Percentiles rank a stretch among this genome's conserved stretches.
Evolutionary conservation across 495 filamentous ascomycete species (phyloP).

Genomic region (Hyaloscypha finlandica): DNA sequence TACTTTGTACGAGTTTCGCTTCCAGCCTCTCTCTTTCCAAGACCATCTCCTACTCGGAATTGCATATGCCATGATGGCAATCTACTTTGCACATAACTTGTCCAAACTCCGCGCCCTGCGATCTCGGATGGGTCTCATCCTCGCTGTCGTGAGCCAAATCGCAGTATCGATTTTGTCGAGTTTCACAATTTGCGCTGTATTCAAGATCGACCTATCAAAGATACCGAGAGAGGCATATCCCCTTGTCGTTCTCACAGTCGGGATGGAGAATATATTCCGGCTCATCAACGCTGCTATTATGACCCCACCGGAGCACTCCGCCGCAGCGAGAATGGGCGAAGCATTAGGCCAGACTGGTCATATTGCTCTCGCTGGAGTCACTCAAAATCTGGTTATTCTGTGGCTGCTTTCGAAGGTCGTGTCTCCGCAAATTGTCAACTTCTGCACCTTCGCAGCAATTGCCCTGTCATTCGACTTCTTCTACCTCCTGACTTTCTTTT

Average conservation of each 20-base stretch:
- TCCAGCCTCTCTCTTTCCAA: constrained; percentile 61
- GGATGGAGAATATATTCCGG: constrained; percentile 71
- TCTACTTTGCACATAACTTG: constrained; percentile 60
- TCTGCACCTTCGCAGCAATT: constrained; percentile 69
- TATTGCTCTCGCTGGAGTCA: constrained; percentile 58
- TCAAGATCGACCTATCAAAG: constrained; percentile 61
- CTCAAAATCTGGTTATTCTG: constrained; percentile 61
- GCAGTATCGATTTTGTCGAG: constrained; percentile 65
- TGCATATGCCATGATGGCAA: constrained; percentile 59
- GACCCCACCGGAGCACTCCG: constrained; percentile 61
- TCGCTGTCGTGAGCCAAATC: constrained; percentile 67
- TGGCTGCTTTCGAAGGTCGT: constrained; percentile 57
- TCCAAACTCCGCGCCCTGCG: constrained; percentile 66
- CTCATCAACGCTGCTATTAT: constrained; percentile 70
- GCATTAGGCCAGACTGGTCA: constrained; percentile 70
- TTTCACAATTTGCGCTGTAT: constrained; percentile 62
- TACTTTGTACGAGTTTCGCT: constrained; percentile 71
- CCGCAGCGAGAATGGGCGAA: constrained; percentile 60
- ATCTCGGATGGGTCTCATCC: constrained; percentile 64
- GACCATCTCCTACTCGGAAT: constrained; percentile 59
- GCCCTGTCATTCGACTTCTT: constrained; percentile 70
- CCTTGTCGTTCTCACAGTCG: constrained; percentile 68
- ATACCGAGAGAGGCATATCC: constrained; percentile 66
- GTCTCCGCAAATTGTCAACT: constrained; percentile 62
- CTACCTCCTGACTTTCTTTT: constrained; percentile 71